Conservation (phyloP, 1,284 basidiomycete genomes). For the Ceratobasidium sp. region DNA sequence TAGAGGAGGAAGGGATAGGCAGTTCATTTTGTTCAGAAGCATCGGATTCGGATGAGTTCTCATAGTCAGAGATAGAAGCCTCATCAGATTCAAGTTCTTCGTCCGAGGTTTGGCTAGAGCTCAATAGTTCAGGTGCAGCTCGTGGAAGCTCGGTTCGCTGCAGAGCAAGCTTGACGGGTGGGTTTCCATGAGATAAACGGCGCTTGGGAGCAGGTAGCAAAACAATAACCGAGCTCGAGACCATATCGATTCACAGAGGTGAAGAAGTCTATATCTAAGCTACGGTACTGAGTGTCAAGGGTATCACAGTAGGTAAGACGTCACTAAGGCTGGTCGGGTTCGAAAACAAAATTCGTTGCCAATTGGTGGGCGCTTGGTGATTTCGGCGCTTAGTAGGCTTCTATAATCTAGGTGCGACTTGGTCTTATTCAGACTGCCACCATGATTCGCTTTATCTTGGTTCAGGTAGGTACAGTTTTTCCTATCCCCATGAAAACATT, state of each 20-base stretch:
- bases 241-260: too few relatives aligned
- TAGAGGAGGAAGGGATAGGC: not conserved
- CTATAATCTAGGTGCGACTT: not conserved
- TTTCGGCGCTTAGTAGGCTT: not conserved
- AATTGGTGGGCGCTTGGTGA: not conserved
- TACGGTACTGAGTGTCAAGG: too few relatives aligned
- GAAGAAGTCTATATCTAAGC: too few relatives aligned
- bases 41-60: not conserved
- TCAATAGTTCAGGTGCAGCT: not conserved
- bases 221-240: too few relatives aligned
- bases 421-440: conserved; percentile 32
- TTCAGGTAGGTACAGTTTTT: conserved; percentile 68
- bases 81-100: not conserved
- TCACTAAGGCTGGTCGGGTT: not conserved
- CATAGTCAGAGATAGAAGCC: conserved; percentile 7
- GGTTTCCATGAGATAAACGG: not conserved
- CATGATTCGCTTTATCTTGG: conserved; percentile 95
- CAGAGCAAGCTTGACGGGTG: not conserved
- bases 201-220: too few relatives aligned
- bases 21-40: not conserved
- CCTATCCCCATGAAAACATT: not conserved
- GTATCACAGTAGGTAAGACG: too few relatives aligned
- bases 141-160: not conserved
- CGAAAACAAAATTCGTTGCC: conserved; percentile 11
- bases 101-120: conserved; percentile 25